A percentile compares a stretch with the other conserved stretches of the same genome.
Evolutionary conservation across 2,329 filamentous ascomycete genomes (phyloP).

Genomic region (Trichophyton rubrum): DNA sequence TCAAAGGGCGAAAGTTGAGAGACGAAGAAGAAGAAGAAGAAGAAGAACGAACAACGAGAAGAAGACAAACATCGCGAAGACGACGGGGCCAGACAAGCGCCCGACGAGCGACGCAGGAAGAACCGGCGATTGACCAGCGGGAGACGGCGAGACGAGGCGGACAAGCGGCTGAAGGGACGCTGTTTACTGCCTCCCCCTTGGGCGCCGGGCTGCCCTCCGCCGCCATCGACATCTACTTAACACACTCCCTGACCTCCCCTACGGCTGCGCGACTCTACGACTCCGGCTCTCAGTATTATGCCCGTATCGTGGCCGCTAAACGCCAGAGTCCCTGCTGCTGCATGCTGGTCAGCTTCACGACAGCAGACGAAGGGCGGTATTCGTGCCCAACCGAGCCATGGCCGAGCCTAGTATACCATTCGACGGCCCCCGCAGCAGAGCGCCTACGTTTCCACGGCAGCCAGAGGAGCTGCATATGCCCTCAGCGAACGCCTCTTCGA

Average conservation of each 20-base stretch:
- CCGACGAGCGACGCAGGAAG: neutral
- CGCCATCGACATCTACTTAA: too few relatives aligned
- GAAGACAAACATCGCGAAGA: neutral
- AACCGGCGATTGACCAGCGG: neutral
- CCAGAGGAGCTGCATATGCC: slow-evolving; percentile 47
- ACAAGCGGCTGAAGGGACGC: too few relatives aligned
- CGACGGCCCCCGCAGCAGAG: slow-evolving; percentile 40
- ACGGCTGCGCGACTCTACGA: neutral
- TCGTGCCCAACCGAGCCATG: slow-evolving; percentile 20
- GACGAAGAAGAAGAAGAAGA: neutral
- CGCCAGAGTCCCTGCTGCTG: neutral
- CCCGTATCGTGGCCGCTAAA: neutral
- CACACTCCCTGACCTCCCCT: neutral
- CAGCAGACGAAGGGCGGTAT: neutral
- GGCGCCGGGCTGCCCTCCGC: too few relatives aligned
- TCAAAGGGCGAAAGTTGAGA: neutral
- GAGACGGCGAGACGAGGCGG: neutral
- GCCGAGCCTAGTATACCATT: slow-evolving; percentile 36
- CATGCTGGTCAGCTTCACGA: neutral
- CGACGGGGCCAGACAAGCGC: neutral
- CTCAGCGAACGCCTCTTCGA: slow-evolving; percentile 24
- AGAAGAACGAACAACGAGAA: neutral
- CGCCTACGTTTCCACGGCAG: slow-evolving; percentile 36
- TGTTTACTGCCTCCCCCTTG: too few relatives aligned
- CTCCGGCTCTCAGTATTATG: neutral